Evolutionary conservation across 2,329 filamentous ascomycete species (phyloP).

Genomic region (Teratosphaeria viscida): DNA sequence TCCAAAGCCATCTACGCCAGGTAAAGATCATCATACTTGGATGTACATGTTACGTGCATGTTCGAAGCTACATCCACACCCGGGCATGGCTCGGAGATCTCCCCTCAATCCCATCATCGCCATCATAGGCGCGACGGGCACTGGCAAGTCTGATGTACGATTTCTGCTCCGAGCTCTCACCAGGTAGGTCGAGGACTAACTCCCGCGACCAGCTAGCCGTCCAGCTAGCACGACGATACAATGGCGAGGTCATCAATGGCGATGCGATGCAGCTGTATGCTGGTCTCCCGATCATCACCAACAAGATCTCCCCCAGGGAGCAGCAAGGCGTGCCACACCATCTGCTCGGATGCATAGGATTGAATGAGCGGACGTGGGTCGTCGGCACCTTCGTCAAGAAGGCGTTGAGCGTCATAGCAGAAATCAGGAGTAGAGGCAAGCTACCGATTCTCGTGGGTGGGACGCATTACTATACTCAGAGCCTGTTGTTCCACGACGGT

Average conservation of each 20-base stretch:
- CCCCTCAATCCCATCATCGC: constrained; percentile 51
- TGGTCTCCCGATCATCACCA: constrained; percentile 87
- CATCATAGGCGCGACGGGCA: constrained; percentile 82
- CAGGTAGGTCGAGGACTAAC: constrained; percentile 22
- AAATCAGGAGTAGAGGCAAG: constrained; percentile 67
- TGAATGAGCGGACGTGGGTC: constrained; percentile 72
- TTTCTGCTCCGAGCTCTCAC: not conserved
- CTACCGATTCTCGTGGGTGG: constrained; percentile 87
- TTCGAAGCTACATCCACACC: not conserved
- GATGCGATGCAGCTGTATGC: constrained; percentile 97
- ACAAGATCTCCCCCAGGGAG: constrained; percentile 71
- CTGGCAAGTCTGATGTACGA: constrained; percentile 79
- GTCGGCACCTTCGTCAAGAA: constrained; percentile 67
- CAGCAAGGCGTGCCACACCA: constrained; percentile 77
- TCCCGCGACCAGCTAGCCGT: constrained; percentile 62
- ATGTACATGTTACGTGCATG: not conserved
- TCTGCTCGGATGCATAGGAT: constrained; percentile 65
- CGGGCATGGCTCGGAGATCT: not conserved
- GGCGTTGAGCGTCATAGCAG: constrained; percentile 57
- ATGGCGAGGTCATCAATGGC: constrained; percentile 92
- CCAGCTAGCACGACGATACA: constrained; percentile 68
- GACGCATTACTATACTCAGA: constrained; percentile 90
- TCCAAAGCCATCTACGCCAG: no score
- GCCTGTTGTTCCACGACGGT: constrained; percentile 69
- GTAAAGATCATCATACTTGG: not conserved